A percentile compares a stretch with the other conserved stretches of the same genome.
These are phyloP conservation scores for Salix arbutifolia DNA, from an alignment of 345 rosid species.

Conservation along the genomic window DNA sequence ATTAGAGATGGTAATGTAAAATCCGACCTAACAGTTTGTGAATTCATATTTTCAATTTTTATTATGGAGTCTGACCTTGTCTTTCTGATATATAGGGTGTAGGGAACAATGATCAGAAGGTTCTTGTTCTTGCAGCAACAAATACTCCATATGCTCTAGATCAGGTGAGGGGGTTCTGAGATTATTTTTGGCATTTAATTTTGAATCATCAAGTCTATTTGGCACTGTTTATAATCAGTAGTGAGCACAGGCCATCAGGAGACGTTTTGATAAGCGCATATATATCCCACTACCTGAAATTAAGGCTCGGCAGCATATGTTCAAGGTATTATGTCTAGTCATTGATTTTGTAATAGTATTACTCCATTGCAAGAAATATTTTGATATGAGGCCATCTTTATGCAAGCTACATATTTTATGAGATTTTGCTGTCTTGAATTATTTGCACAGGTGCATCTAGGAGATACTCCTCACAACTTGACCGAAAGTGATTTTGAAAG, in stretches of 20 bases:
- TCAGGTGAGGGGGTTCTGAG: slow-evolving; percentile 46
- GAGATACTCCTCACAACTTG: slow-evolving; percentile 91
- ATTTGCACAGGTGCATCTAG: slow-evolving; percentile 71
- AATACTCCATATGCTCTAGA: slow-evolving; percentile 91
- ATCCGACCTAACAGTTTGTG: not conserved
- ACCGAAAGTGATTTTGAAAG: slow-evolving; percentile 79
- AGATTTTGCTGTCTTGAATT: slow-evolving; percentile 9
- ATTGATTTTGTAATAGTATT: not conserved
- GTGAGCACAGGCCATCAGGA: slow-evolving; percentile 68
- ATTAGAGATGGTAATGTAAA: not conserved
- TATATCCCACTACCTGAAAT: slow-evolving; percentile 90
- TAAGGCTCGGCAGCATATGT: slow-evolving; percentile 92
- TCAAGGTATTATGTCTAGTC: slow-evolving; percentile 52
- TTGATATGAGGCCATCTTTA: not conserved
- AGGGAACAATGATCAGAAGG: slow-evolving; percentile 82
- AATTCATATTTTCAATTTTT: not conserved
- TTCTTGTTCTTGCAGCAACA: slow-evolving; percentile 93
- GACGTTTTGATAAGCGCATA: slow-evolving; percentile 96
- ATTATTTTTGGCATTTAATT: slow-evolving; percentile 13
- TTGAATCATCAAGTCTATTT: not conserved
- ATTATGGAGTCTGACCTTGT: not conserved
- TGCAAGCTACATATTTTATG: not conserved
- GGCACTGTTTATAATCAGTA: slow-evolving; percentile 23
- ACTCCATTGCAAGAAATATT: not conserved
- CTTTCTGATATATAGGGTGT: slow-evolving; percentile 56